Percentiles rank a stretch among this genome's conserved stretches.
Evolutionary conservation across 2,329 filamentous ascomycete genomes (phyloP).

Genomic region (Lecanosticta acicola): DNA sequence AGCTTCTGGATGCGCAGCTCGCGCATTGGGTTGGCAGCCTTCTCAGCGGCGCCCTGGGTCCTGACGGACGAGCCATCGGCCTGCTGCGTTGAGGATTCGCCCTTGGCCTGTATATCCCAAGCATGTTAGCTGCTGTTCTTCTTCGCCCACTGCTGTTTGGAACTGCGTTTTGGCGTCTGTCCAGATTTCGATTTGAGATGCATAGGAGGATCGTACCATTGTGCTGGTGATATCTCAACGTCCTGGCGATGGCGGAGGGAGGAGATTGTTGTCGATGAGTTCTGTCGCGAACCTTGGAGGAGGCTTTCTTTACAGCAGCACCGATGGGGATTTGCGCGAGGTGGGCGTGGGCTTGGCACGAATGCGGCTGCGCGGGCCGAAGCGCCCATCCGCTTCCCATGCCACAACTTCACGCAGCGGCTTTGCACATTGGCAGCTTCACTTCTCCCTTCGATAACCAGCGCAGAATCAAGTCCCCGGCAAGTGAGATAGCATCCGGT

Average conservation of each 20-base stretch:
- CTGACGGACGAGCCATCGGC: slow-evolving; percentile 27
- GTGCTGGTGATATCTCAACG: slow-evolving; percentile 37
- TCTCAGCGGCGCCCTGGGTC: slow-evolving; percentile 46
- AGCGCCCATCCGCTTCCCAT: too few species aligned
- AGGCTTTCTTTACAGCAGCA: too few species aligned
- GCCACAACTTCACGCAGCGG: too few species aligned
- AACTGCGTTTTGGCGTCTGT: not conserved
- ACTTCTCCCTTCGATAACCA: too few species aligned
- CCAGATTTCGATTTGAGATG: not conserved
- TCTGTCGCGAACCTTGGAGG: not conserved
- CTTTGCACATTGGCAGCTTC: too few species aligned
- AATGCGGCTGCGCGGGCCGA: not conserved
- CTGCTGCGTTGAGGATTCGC: slow-evolving; percentile 29
- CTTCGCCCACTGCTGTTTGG: slow-evolving; percentile 8
- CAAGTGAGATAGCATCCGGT: too few species aligned
- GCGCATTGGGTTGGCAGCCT: slow-evolving; percentile 97
- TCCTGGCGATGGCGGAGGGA: slow-evolving; percentile 17
- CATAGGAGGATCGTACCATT: slow-evolving; percentile 40
- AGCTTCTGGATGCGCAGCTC: slow-evolving; percentile 99
- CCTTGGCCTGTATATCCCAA: slow-evolving; percentile 21
- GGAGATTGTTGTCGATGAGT: slow-evolving; percentile 14
- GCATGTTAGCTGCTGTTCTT: slow-evolving; percentile 11
- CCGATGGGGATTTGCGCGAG: too few species aligned
- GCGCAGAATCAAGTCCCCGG: too few species aligned
- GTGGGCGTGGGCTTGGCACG: not conserved